These are phyloP conservation scores for Scutellaria minor DNA, from an alignment of 257 asterid genomes.

Conservation along the genomic window DNA sequence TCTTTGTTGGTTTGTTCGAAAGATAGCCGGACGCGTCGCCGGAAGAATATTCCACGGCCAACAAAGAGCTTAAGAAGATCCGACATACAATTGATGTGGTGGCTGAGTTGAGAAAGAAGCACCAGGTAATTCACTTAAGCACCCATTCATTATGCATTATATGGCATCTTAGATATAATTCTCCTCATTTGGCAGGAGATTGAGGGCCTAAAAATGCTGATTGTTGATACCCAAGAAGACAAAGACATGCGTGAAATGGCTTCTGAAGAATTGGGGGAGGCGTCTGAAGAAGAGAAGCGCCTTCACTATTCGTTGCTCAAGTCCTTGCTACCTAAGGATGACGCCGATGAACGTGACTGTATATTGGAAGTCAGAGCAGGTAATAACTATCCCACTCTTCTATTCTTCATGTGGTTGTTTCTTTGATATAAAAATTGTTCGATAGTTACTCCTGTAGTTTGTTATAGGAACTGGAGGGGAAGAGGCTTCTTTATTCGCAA, in stretches of 20 bases:
- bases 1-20: constrained; percentile 37
- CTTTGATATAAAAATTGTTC: not conserved
- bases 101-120: constrained; percentile 65
- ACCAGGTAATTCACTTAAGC: constrained; percentile 55
- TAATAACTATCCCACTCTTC: constrained; percentile 31
- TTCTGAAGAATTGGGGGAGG: constrained; percentile 73
- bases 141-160: not conserved
- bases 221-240: constrained; percentile 77
- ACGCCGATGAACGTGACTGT: constrained; percentile 91
- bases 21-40: constrained; percentile 81
- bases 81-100: constrained; percentile 62
- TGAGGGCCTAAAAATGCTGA: constrained; percentile 59
- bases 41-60: constrained; percentile 72
- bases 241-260: constrained; percentile 91
- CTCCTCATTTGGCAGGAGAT: constrained; percentile 62
- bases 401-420: not conserved
- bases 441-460: constrained; percentile 28
- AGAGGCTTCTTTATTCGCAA: constrained; percentile 96
- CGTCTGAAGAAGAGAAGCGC: constrained; percentile 70
- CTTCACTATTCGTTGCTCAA: constrained; percentile 70
- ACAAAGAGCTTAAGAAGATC: constrained; percentile 85
- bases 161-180: not conserved
- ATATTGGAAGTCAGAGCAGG: constrained; percentile 99
- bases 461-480: constrained; percentile 91
- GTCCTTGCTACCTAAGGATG: constrained; percentile 89